Conservation (phyloP, 768 basidiomycete genomes). For the Lactifluus rugatus region DNA sequence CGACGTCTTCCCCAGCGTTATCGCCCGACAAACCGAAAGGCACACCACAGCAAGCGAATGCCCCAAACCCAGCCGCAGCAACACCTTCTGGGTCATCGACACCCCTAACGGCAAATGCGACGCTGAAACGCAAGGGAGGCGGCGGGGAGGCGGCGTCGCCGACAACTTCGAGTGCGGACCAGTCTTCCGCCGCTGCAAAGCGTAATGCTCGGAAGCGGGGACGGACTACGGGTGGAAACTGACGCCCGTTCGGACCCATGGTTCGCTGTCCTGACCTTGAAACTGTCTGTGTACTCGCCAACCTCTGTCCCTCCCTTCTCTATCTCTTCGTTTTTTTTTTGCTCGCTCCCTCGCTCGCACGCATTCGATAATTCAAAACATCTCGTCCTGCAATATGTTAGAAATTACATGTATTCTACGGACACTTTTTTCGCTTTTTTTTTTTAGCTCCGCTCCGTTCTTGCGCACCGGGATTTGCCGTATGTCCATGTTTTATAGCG, state of each 20-base stretch:
- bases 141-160: conserved; percentile 38
- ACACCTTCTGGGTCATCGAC: conserved; percentile 21
- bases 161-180: conserved; percentile 37
- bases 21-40: conserved; percentile 17
- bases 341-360: background rate
- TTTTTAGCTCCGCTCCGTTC: conserved; percentile 15
- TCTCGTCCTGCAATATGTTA: conserved; percentile 20
- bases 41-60: conserved; percentile 18
- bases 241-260: conserved; percentile 16
- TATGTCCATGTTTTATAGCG: conserved; percentile 26
- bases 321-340: background rate
- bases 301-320: background rate
- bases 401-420: conserved; percentile 20
- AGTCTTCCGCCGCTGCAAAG: conserved; percentile 37
- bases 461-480: conserved; percentile 21
- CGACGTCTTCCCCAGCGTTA: conserved; percentile 7
- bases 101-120: conserved; percentile 23
- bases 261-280: background rate
- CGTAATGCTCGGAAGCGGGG: conserved; percentile 44
- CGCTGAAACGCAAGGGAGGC: conserved; percentile 30
- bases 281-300: background rate
- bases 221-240: conserved; percentile 41
- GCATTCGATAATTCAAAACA: conserved; percentile 15
- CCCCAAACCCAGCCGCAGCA: conserved; percentile 15
- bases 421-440: conserved; percentile 18